These are phyloP conservation scores for Penicillium sp. DNA, from an alignment of 2,329 filamentous ascomycete species.

Conservation along the genomic window DNA sequence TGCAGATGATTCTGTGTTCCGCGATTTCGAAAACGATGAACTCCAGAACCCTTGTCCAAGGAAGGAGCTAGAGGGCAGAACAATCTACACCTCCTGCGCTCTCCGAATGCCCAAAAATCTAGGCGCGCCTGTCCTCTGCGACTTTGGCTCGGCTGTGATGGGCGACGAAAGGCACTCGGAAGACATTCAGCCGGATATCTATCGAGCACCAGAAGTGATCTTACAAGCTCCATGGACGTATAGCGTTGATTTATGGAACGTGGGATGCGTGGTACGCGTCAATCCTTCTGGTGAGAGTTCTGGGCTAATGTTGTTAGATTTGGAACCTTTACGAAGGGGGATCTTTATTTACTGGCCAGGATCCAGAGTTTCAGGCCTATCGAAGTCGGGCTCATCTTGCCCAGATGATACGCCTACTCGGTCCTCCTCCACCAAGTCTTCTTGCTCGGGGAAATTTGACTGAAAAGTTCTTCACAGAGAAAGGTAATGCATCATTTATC, in stretches of 20 bases:
- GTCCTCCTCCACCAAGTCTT: constrained; percentile 37
- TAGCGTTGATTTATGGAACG: constrained; percentile 41
- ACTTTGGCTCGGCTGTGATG: constrained; percentile 46
- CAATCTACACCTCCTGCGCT: constrained; percentile 43
- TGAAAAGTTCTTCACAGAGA: constrained; percentile 38
- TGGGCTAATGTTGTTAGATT: constrained; percentile 30
- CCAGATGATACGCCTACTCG: constrained; percentile 46
- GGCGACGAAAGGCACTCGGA: constrained; percentile 33
- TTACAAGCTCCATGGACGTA: constrained; percentile 44
- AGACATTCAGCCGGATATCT: constrained; percentile 31
- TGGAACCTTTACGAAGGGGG: constrained; percentile 48
- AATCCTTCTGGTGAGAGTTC: not conserved
- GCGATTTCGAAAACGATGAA: constrained; percentile 39
- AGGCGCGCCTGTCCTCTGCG: constrained; percentile 43
- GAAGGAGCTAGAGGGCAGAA: constrained; percentile 40
- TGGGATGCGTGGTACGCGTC: constrained; percentile 5
- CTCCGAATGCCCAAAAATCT: constrained; percentile 31
- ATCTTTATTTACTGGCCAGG: constrained; percentile 42
- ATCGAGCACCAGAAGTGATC: constrained; percentile 45
- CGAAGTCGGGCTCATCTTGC: constrained; percentile 45
- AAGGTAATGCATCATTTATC: constrained; percentile 25
- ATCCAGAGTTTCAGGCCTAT: constrained; percentile 39
- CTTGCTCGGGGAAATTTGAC: constrained; percentile 29
- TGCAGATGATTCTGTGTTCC: constrained; percentile 38
- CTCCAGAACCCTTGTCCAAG: constrained; percentile 38